Conservation (phyloP, 345 rosid species). For the Rhizophora apiculata region DNA sequence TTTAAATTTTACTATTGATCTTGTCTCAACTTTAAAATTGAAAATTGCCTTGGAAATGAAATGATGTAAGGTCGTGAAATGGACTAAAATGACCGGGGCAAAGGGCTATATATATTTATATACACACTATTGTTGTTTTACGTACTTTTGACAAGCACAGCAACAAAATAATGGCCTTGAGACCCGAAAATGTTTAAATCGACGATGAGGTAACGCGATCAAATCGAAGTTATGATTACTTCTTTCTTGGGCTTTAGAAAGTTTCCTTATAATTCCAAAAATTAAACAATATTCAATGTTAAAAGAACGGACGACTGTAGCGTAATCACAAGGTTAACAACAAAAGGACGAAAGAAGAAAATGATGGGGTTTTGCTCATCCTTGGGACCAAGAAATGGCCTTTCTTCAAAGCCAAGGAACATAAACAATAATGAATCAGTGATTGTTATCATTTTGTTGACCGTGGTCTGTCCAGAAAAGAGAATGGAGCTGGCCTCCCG, state of each 20-base stretch:
- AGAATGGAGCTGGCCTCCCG: no score
- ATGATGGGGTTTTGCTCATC: background rate
- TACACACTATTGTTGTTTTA: background rate
- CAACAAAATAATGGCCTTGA: background rate
- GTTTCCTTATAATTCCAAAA: background rate
- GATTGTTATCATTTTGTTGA: background rate
- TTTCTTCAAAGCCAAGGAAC: constrained; percentile 28
- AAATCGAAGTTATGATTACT: background rate
- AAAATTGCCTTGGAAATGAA: no score
- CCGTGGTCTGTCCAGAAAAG: no score
- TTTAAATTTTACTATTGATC: no score
- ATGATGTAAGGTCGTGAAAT: no score
- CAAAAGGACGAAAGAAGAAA: background rate
- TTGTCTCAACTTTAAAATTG: no score
- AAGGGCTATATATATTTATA: no score
- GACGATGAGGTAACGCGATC: background rate
- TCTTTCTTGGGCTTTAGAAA: constrained; percentile 6
- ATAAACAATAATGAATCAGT: constrained; percentile 21
- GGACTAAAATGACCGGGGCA: no score
- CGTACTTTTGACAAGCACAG: background rate
- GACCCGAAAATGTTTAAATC: background rate
- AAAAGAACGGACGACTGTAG: background rate
- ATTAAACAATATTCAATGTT: background rate
- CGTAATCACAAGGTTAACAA: constrained; percentile 1
- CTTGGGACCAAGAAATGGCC: constrained; percentile 8